Base-by-base conservation (phyloP, 1,139 yeast species). In the Kurtzmaniella quercitrusa region DNA sequence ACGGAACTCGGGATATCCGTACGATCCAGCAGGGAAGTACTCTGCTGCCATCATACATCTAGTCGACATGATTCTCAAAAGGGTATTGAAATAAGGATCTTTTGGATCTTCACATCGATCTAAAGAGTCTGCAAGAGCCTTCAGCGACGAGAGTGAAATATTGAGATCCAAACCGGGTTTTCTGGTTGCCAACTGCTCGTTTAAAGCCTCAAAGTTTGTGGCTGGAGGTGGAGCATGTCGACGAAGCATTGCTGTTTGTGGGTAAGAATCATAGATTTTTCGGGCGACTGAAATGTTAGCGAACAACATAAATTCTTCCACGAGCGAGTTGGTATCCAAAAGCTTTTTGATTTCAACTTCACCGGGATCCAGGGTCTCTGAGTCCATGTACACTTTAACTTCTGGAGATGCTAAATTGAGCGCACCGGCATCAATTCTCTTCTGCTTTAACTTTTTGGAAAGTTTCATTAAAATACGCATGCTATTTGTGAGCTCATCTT, bases 31-130 rank as follows among this genome's bases (percentile, higher is more conserved):
- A 6, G 95, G 83, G 71, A 94, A 94, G 61, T 94, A 94, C 57
- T 93, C 98, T 1, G 99, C 99, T 2, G 98, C 96, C 86, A 89
- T 88, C 98, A 94, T 94, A 67, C 98, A 93, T 57, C 99, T 78
- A 0, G 99, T 94, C 5, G 98, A 94, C 96, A 93, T 86, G 50
- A 94, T 93, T 65, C 99, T 84, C 8, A 93, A 76, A 55, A 94
- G 74, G 0, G 98, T 93, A 65, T 94, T 94, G 76, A 94, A 89
- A 58, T 88, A 94, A 5, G 91, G 85, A 60, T 93, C 98, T 0
- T 77, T 59, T 19, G 82, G 77, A 61, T 93, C 98, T 28, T 70
- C 78, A 64, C 96, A 88, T 48, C 87, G 76, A 59, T 94, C 98
- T 44, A 94, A 73, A 16, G 98, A 89, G 57, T 89, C 97, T 1